Conservation (phyloP, 2,329 filamentous ascomycete genomes). For the Didymosphaeria variabile region DNA sequence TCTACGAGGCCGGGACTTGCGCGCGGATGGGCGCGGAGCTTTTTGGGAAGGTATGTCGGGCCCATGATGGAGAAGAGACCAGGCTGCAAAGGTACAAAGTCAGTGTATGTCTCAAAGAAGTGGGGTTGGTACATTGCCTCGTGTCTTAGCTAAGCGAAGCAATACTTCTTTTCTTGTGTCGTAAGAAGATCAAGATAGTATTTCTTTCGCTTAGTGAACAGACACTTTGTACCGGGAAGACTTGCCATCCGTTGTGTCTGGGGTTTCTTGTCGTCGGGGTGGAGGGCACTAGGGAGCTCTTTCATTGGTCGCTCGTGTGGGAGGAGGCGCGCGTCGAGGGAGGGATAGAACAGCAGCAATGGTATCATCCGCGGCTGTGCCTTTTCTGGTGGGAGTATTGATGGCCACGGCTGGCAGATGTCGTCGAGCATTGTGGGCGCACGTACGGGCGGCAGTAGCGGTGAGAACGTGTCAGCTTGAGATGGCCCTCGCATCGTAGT, state of each 20-base stretch:
- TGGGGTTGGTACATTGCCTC: too few relatives aligned
- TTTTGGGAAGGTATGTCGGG: slow-evolving; percentile 53
- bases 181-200: too few relatives aligned
- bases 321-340: slow-evolving; percentile 52
- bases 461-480: slow-evolving; percentile 33
- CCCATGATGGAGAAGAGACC: slow-evolving; percentile 52
- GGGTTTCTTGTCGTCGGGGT: slow-evolving; percentile 39
- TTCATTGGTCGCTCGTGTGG: slow-evolving; percentile 53
- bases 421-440: slow-evolving; percentile 43
- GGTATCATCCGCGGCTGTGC: slow-evolving; percentile 48
- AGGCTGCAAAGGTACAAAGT: slow-evolving; percentile 18
- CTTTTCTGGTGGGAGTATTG: slow-evolving; percentile 45
- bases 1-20: slow-evolving; percentile 53
- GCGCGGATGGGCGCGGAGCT: slow-evolving; percentile 48
- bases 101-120: too few relatives aligned
- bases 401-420: slow-evolving; percentile 47
- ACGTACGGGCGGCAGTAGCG: slow-evolving; percentile 39
- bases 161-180: too few relatives aligned
- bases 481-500: slow-evolving; percentile 17
- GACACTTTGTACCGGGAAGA: too few relatives aligned
- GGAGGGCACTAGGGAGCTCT: slow-evolving; percentile 45
- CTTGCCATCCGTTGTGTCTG: slow-evolving; percentile 36
- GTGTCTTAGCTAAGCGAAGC: too few relatives aligned
- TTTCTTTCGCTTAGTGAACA: too few relatives aligned
- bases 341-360: slow-evolving; percentile 55